Evolutionary conservation across 495 filamentous ascomycete genomes (phyloP).

Genomic region (Penicillium bovifimosum): DNA sequence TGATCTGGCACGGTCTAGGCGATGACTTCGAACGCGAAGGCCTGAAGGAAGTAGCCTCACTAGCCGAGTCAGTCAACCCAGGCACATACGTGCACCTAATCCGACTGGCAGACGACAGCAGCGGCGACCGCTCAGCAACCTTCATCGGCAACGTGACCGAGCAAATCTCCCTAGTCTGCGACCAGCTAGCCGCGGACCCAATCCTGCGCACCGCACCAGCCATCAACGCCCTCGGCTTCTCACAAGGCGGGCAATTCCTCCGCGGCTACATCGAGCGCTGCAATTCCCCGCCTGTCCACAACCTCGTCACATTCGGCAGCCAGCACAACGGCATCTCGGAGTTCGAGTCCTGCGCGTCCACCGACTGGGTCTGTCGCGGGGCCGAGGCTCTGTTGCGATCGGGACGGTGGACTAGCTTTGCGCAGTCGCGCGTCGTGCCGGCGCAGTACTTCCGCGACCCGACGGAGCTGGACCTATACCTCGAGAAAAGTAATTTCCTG

Average conservation of each 20-base stretch:
- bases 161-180: constrained; percentile 76
- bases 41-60: constrained; percentile 55
- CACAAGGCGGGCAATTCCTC: constrained; percentile 93
- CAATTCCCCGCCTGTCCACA: constrained; percentile 72
- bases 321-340: constrained; percentile 91
- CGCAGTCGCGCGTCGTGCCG: constrained; percentile 76
- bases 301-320: constrained; percentile 83
- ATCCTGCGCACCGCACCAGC: constrained; percentile 74
- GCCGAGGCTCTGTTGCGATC: constrained; percentile 65
- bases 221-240: constrained; percentile 90
- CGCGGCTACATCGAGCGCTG: constrained; percentile 90
- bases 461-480: constrained; percentile 62
- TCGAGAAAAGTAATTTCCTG: constrained; percentile 84
- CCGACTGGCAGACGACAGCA: constrained; percentile 61
- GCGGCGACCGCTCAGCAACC: constrained; percentile 67
- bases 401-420: constrained; percentile 70
- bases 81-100: constrained; percentile 81
- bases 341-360: constrained; percentile 60
- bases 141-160: constrained; percentile 87
- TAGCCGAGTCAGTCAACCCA: constrained; percentile 68
- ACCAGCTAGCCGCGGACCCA: constrained; percentile 66
- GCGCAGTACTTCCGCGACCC: constrained; percentile 93
- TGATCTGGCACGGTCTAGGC: constrained; percentile 90
- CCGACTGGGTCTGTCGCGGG: constrained; percentile 75
- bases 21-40: constrained; percentile 70